These are phyloP conservation scores for Puccinia brachypodii DNA, from an alignment of 1,284 basidiomycete genomes.

Conservation along the genomic window DNA sequence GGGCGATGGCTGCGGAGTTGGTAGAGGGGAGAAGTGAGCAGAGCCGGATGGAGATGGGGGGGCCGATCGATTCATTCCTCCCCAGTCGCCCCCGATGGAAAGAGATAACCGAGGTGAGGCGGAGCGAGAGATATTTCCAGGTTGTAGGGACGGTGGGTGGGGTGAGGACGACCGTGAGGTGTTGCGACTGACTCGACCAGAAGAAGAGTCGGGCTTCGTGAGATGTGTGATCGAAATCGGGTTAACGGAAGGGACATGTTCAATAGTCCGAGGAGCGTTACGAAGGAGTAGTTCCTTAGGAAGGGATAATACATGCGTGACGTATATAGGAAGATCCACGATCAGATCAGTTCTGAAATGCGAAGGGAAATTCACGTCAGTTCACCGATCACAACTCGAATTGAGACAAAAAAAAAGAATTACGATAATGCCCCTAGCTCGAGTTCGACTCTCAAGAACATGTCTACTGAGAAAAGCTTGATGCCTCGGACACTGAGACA, in stretches of 20 bases:
- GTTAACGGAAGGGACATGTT: constrained; percentile 24
- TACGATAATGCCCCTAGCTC: constrained; percentile 53
- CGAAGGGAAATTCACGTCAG: background rate
- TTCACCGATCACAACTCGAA: background rate
- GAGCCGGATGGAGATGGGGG: constrained; percentile 34
- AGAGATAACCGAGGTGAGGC: constrained; percentile 27
- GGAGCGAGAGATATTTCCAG: constrained; percentile 31
- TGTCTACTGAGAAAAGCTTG: constrained; percentile 53
- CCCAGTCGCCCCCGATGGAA: constrained; percentile 18
- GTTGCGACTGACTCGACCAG: constrained; percentile 23
- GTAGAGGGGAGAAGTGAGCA: constrained; percentile 35
- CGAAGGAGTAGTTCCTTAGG: constrained; percentile 50
- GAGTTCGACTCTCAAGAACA: constrained; percentile 51
- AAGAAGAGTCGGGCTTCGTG: constrained; percentile 17
- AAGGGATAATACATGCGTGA: constrained; percentile 53
- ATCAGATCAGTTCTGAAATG: constrained; percentile 51
- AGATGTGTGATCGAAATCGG: constrained; percentile 11
- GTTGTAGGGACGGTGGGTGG: constrained; percentile 43
- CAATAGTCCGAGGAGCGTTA: constrained; percentile 32
- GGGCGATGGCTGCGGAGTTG: constrained; percentile 38
- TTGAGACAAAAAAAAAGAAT: constrained; percentile 2
- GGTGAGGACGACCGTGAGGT: constrained; percentile 42
- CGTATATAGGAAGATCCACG: constrained; percentile 54
- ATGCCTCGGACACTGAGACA: constrained; percentile 51
- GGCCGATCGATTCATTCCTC: background rate